Conservation (phyloP, 345 rosid species). For the Boechera stricta region DNA sequence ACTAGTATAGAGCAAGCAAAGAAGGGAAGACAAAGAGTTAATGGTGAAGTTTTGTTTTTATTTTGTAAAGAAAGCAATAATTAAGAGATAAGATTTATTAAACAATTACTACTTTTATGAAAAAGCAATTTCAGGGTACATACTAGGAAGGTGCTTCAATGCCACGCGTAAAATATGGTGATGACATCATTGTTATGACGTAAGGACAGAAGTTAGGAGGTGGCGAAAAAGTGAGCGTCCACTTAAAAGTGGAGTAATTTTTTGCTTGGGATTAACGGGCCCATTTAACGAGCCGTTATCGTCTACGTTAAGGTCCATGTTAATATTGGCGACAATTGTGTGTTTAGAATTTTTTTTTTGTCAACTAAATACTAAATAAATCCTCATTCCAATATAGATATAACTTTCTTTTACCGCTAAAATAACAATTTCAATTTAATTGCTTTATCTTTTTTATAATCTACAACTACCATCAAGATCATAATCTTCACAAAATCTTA, state of each 20-base stretch:
- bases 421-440: too few species aligned
- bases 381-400: too few species aligned
- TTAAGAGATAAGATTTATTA: constrained; percentile 30
- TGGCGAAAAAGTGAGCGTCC: constrained; percentile 33
- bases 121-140: constrained; percentile 54
- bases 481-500: too few species aligned
- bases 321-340: background rate
- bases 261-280: constrained; percentile 28
- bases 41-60: constrained; percentile 2
- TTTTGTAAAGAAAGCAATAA: constrained; percentile 14
- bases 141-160: constrained; percentile 54
- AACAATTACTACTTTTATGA: constrained; percentile 38
- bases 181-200: constrained; percentile 49
- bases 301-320: constrained; percentile 26
- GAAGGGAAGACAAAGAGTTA: constrained; percentile 26
- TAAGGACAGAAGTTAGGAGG: constrained; percentile 19
- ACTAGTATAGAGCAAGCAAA: constrained; percentile 32
- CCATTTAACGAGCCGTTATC: constrained; percentile 1
- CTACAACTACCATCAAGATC: too few species aligned
- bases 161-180: constrained; percentile 41
- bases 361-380: too few species aligned
- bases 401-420: too few species aligned
- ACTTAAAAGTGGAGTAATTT: background rate
- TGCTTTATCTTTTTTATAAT: too few species aligned
- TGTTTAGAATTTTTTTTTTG: too few species aligned